phyloP scores from a whole-genome alignment of 495 filamentous ascomycete genomes.

The Podospora bellae-mahoneyi region DNA sequence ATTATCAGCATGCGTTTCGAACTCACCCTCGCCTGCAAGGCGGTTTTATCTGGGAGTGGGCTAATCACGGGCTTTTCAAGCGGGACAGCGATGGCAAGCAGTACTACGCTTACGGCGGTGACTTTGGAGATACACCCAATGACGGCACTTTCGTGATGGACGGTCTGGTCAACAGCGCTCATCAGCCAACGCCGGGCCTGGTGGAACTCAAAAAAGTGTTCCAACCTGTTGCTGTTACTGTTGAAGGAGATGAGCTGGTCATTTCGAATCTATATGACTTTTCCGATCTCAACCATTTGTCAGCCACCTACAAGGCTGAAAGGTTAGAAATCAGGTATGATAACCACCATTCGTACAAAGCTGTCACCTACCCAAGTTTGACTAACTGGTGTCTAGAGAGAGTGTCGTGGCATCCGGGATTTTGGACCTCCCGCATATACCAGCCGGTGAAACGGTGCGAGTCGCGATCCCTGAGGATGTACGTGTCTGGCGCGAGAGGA shows the following conservation, averaged over 20 bases:
- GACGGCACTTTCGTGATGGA: constrained; percentile 65
- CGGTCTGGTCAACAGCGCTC: constrained; percentile 56
- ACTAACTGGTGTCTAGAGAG: constrained; percentile 9
- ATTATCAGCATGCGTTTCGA: constrained; percentile 61
- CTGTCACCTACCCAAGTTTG: neutral
- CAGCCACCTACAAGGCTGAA: constrained; percentile 23
- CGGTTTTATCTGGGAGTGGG: constrained; percentile 73
- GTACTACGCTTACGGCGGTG: constrained; percentile 65
- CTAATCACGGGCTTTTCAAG: constrained; percentile 62
- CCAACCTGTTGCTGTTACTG: constrained; percentile 47
- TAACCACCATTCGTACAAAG: neutral
- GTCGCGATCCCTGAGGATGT: constrained; percentile 7
- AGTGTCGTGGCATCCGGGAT: constrained; percentile 14
- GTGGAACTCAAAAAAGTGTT: constrained; percentile 60
- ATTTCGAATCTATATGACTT: constrained; percentile 56
- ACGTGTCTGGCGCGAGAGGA: constrained; percentile 12
- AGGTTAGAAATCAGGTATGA: constrained; percentile 19
- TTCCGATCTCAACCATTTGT: constrained; percentile 45
- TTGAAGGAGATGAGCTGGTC: constrained; percentile 24
- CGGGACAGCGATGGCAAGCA: constrained; percentile 45
- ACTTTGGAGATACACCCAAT: constrained; percentile 64
- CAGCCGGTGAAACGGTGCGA: constrained; percentile 15
- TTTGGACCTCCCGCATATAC: constrained; percentile 21
- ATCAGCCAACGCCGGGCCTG: constrained; percentile 57
- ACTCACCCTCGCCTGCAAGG: constrained; percentile 58